These are phyloP conservation scores for Serendipita vermifera DNA, from an alignment of 768 basidiomycete species.

Conservation along the genomic window DNA sequence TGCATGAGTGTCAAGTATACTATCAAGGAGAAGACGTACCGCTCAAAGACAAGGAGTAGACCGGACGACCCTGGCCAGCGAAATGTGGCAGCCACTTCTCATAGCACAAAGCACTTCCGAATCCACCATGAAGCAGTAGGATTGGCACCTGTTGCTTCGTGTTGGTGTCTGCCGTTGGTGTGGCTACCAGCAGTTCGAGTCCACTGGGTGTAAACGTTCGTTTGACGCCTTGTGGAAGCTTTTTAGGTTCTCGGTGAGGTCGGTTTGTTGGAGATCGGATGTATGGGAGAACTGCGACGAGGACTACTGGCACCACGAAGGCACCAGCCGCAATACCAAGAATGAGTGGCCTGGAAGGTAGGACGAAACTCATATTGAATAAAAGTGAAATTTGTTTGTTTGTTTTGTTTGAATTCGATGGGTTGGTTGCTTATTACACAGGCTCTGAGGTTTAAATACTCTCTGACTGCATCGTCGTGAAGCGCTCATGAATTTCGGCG, in stretches of 20 bases:
- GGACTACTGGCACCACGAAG: not conserved
- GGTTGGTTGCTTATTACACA: too few species aligned
- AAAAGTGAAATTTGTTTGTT: not conserved
- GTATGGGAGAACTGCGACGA: not conserved
- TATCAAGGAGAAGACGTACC: not conserved
- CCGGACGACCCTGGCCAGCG: not conserved
- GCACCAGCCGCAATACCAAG: not conserved
- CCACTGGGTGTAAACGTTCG: not conserved
- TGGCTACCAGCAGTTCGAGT: not conserved
- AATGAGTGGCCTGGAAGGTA: not conserved
- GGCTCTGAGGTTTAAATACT: too few species aligned
- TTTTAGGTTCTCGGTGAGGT: not conserved
- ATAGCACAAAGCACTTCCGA: not conserved
- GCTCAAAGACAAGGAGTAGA: not conserved
- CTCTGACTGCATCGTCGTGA: too few species aligned
- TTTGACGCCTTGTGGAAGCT: not conserved
- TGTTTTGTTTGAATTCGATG: not conserved
- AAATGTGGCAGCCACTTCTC: not conserved
- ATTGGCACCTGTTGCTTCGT: not conserved
- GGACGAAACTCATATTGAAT: not conserved
- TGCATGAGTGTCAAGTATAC: not conserved
- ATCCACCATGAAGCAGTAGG: constrained; percentile 1
- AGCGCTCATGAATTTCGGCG: too few species aligned
- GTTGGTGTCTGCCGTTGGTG: not conserved
- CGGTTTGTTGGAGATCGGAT: constrained; percentile 1